Evolutionary conservation across 108 stramenopile genomes (phyloP).

Genomic region (Craspedostauros australis): DNA sequence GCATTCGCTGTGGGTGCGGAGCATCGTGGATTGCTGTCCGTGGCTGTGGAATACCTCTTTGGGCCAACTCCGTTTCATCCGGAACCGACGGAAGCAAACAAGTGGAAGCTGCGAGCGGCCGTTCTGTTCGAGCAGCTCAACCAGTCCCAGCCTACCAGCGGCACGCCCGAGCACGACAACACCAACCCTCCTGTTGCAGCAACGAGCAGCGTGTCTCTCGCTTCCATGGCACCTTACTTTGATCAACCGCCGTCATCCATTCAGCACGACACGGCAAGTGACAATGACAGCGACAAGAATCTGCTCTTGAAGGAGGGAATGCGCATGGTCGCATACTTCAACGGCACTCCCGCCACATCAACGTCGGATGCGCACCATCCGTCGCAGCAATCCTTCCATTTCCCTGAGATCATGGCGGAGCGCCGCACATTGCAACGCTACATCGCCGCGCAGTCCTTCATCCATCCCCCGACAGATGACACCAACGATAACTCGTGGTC

Average conservation of each 20-base stretch:
- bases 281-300: slow-evolving; percentile 14
- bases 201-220: no score
- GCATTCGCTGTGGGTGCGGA: no score
- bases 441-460: no score
- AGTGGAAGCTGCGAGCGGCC: slow-evolving; percentile 67
- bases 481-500: no score
- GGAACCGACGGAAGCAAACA: slow-evolving; percentile 37
- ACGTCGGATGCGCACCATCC: not conserved
- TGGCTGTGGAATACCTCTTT: slow-evolving; percentile 80
- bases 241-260: slow-evolving; percentile 60
- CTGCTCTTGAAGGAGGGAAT: slow-evolving; percentile 26
- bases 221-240: slow-evolving; percentile 51
- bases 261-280: no score
- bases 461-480: no score
- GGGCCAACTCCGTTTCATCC: slow-evolving; percentile 45
- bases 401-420: slow-evolving; percentile 61
- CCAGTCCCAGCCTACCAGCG: slow-evolving; percentile 1
- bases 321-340: slow-evolving; percentile 51
- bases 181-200: no score
- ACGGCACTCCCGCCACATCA: slow-evolving; percentile 36
- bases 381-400: slow-evolving; percentile 26
- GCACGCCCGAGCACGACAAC: no score
- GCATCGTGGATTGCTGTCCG: slow-evolving; percentile 57
- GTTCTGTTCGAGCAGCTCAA: slow-evolving; percentile 37
- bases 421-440: no score